Evolutionary conservation across 371 early-diverging fungal species (phyloP), one percentile per base, ranked within the genome.

Genomic region (Actinomucor elegans): DNA sequence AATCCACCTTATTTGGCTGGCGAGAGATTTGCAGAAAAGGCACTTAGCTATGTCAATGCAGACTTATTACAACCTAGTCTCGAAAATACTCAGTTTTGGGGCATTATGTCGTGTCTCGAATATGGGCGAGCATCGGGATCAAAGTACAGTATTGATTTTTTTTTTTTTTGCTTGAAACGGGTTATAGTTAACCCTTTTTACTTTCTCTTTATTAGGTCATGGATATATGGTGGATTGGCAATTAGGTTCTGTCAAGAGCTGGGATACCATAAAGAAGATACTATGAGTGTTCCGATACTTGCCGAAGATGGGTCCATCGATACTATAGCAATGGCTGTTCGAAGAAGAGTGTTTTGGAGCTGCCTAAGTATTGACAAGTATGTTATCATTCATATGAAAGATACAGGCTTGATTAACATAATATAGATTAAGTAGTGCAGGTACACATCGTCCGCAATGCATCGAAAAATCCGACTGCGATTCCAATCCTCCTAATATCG

Each of bases 171-270:
- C 28, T 1, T 37, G 10, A 15, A 21, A 14, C 38, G 46, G n/a
- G 5, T 24, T 50, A 45, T 18, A 15, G 27, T 49, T 40, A 20
- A 60, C 45, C 36, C 37, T 18, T 24, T 17, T 23, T 41, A 5
- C 26, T 40, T 35, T 46, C 31, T 31, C 20, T 37, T 40, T 48
- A 21, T 44, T 33, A 71, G 81, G 18, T 72, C 85, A 0, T 87
- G 86, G 86, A 80, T 85, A 68, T 87, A 83, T 60, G 77, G 75
- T 11, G 82, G 84, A n/a, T 69, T 85, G 58, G 85, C 87, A 7
- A 66, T 84, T 36, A 57, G 67, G 66, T 73, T 77, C 40, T 79
- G 81, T 37, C 74, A 79, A 40, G 83, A 86, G 35, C 52, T 86
- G 1, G 83, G 80, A 3, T 53, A 81, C 32, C 75, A 86, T 55